Conservation (phyloP, 495 filamentous ascomycete genomes). For the Pseudomonodictys pantanalensis region DNA sequence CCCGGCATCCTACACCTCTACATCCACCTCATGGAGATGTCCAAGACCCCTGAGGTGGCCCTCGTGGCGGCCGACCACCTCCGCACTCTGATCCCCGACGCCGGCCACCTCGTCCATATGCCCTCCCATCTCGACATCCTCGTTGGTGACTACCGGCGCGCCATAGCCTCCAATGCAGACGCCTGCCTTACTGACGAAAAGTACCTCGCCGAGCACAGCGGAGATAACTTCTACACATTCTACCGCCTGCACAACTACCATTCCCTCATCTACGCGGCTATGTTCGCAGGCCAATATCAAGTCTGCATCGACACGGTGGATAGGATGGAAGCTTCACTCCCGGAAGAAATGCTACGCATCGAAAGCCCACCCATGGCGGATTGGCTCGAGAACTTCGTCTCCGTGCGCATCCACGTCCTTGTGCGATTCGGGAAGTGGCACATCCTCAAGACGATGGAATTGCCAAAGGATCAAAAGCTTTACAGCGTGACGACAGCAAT, state of each 20-base stretch:
- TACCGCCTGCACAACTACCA: slow-evolving; percentile 67
- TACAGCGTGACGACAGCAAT: slow-evolving; percentile 65
- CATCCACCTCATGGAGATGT: slow-evolving; percentile 77
- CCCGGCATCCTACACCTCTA: slow-evolving; percentile 68
- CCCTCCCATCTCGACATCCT: slow-evolving; percentile 66
- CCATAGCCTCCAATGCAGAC: slow-evolving; percentile 58
- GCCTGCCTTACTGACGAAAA: slow-evolving; percentile 63
- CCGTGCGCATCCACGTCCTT: slow-evolving; percentile 60
- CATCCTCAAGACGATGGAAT: slow-evolving; percentile 44
- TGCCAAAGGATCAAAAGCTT: slow-evolving; percentile 52
- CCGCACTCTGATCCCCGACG: slow-evolving; percentile 60
- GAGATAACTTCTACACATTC: slow-evolving; percentile 64
- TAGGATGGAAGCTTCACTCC: slow-evolving; percentile 52
- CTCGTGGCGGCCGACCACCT: slow-evolving; percentile 57
- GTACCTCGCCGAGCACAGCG: slow-evolving; percentile 51
- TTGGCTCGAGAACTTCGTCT: slow-evolving; percentile 65
- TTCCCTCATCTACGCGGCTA: slow-evolving; percentile 67
- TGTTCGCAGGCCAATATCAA: slow-evolving; percentile 61
- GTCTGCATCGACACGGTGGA: slow-evolving; percentile 55
- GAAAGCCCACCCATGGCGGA: slow-evolving; percentile 68
- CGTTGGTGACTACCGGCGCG: slow-evolving; percentile 62
- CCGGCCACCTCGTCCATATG: slow-evolving; percentile 73
- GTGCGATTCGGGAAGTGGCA: slow-evolving; percentile 57
- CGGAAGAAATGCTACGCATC: slow-evolving; percentile 59
- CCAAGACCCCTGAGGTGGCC: slow-evolving; percentile 56